These are phyloP conservation scores for Saccharomycopsis phalli DNA, from an alignment of 1,139 yeast species.

Conservation along the genomic window DNA sequence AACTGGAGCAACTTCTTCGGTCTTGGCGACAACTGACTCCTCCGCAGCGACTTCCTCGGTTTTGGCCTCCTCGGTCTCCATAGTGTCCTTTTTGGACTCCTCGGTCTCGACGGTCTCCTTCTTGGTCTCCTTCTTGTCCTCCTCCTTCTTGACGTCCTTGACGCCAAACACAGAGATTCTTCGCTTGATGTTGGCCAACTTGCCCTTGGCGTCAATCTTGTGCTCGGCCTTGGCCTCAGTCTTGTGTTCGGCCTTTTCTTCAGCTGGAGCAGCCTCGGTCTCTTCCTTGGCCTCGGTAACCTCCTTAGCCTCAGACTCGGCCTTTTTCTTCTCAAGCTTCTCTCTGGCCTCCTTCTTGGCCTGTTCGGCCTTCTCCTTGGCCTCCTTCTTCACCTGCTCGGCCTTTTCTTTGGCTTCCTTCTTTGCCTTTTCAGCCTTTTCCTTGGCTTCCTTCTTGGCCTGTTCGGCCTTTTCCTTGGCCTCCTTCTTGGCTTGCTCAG, in stretches of 20 bases:
- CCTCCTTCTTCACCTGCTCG: constrained; percentile 3
- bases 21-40: constrained; percentile 9
- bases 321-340: constrained; percentile 5
- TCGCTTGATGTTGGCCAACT: constrained; percentile 13
- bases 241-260: constrained; percentile 1
- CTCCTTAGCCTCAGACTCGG: constrained; percentile 8
- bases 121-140: constrained; percentile 5
- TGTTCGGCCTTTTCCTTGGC: constrained; percentile 24
- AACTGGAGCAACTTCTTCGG: constrained; percentile 8
- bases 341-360: constrained; percentile 8
- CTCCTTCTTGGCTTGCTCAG: constrained; percentile 24
- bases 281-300: constrained; percentile 3
- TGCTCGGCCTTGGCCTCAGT: constrained; percentile 1
- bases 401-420: constrained; percentile 7
- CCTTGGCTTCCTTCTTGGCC: constrained; percentile 7
- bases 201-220: neutral
- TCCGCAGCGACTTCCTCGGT: constrained; percentile 1
- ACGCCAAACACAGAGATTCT: constrained; percentile 17
- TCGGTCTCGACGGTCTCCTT: constrained; percentile 4
- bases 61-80: constrained; percentile 2
- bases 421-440: constrained; percentile 3
- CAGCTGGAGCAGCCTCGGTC: constrained; percentile 8
- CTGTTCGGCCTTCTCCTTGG: constrained; percentile 9
- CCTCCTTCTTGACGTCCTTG: constrained; percentile 3
- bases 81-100: neutral